phyloP scores from a whole-genome alignment of 176 grass and related monocot genomes.

The Aegilops tauschii region DNA sequence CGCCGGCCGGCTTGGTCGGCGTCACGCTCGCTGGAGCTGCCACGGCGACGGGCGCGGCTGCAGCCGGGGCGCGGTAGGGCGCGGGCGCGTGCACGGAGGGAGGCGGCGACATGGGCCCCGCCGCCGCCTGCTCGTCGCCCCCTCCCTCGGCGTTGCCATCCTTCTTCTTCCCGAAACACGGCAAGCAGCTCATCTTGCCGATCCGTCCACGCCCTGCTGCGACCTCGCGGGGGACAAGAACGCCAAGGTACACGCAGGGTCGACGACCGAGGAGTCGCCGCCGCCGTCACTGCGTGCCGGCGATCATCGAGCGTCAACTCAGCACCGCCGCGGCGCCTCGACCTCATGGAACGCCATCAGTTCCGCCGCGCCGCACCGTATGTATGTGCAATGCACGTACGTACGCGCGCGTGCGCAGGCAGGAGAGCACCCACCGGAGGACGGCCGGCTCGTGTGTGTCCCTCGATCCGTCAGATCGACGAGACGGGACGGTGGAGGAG shows the following conservation, averaged over 20 bases:
- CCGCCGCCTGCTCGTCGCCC: neutral
- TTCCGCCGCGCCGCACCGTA: neutral
- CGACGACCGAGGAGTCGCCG: conserved; percentile 18
- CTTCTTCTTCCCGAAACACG: conserved; percentile 54
- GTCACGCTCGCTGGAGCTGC: neutral
- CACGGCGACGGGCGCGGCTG: neutral
- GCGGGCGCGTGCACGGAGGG: neutral
- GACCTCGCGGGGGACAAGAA: conserved; percentile 3
- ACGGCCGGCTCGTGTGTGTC: too few relatives aligned
- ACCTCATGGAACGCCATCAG: conserved; percentile 33
- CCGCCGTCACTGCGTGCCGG: conserved; percentile 23
- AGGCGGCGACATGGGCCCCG: conserved; percentile 34
- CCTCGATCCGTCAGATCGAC: too few relatives aligned
- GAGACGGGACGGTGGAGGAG: neutral
- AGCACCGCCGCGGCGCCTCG: conserved; percentile 20
- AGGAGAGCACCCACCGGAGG: neutral
- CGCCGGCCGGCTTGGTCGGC: neutral
- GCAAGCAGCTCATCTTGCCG: conserved; percentile 68
- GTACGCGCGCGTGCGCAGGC: too few relatives aligned
- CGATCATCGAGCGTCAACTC: conserved; percentile 20
- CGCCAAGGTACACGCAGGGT: neutral
- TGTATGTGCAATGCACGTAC: neutral
- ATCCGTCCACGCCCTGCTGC: conserved; percentile 9
- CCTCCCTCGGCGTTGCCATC: neutral
- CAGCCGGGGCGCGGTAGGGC: neutral